Evolutionary conservation across 129 eudicot species (phyloP).

Genomic region (Chrysanthemum lavandulifolium): DNA sequence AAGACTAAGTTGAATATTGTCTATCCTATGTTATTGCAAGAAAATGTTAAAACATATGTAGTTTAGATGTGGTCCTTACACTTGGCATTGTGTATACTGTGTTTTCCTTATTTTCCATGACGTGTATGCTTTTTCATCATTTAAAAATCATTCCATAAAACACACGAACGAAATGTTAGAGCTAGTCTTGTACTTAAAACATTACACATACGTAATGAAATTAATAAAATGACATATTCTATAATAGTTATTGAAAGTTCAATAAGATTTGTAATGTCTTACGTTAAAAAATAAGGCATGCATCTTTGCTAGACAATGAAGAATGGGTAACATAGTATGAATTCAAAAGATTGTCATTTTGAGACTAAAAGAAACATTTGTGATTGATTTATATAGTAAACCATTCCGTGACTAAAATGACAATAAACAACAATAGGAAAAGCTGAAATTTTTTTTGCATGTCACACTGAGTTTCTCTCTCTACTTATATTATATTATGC

Average conservation of each 20-base stretch:
- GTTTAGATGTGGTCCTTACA: background rate
- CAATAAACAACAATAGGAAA: conserved; percentile 26
- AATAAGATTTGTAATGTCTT: background rate
- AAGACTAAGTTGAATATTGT: background rate
- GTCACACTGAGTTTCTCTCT: conserved; percentile 1
- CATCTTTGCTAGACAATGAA: too few relatives aligned
- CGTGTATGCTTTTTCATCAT: background rate
- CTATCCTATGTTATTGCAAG: background rate
- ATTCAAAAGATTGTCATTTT: too few relatives aligned
- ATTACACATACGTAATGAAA: too few relatives aligned
- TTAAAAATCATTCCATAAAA: background rate
- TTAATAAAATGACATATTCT: too few relatives aligned
- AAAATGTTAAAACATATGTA: background rate
- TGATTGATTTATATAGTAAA: conserved; percentile 15
- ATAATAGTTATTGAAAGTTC: background rate
- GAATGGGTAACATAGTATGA: background rate
- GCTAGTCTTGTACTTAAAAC: too few relatives aligned
- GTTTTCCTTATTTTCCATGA: background rate
- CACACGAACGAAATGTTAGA: too few relatives aligned
- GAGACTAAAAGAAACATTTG: conserved; percentile 1
- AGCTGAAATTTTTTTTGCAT: conserved; percentile 21
- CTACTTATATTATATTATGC: background rate
- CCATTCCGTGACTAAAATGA: conserved; percentile 12
- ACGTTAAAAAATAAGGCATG: too few relatives aligned
- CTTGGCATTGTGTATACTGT: background rate